These are phyloP conservation scores for Mrakia gelida DNA, from an alignment of 768 basidiomycete genomes.

Conservation along the genomic window DNA sequence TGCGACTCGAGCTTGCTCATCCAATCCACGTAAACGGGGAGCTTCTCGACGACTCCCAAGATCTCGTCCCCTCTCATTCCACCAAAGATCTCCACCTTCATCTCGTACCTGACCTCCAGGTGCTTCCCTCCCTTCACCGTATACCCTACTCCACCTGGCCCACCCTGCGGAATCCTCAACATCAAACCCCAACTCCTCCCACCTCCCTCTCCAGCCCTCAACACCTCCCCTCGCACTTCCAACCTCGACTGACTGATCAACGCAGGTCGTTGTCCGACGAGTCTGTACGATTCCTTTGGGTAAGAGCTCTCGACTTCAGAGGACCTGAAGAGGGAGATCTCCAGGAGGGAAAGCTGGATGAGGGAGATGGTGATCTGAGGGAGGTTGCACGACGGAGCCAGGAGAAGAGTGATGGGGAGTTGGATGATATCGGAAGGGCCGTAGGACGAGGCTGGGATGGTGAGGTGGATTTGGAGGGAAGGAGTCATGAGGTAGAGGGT, in stretches of 20 bases:
- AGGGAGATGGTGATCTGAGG: background rate
- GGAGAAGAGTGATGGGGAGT: slow-evolving; percentile 9
- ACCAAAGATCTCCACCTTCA: slow-evolving; percentile 23
- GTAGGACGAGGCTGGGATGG: background rate
- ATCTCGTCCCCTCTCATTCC: background rate
- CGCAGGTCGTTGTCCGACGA: slow-evolving; percentile 5
- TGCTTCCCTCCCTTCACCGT: slow-evolving; percentile 21
- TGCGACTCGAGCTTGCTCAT: background rate
- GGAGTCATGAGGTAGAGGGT: slow-evolving; percentile 17
- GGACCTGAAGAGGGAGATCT: slow-evolving; percentile 8
- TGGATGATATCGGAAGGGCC: background rate
- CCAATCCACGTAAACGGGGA: slow-evolving; percentile 7
- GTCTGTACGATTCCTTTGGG: background rate
- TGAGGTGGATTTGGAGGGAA: background rate
- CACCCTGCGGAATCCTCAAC: background rate
- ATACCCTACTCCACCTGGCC: background rate
- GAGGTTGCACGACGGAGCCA: background rate
- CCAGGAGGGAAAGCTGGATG: slow-evolving; percentile 24
- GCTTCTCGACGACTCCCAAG: background rate
- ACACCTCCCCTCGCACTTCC: background rate
- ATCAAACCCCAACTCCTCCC: slow-evolving; percentile 12
- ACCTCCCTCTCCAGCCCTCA: slow-evolving; percentile 4
- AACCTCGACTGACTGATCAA: slow-evolving; percentile 19
- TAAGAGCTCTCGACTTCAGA: slow-evolving; percentile 1
- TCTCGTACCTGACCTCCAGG: slow-evolving; percentile 3